Conservation (phyloP, 2,329 filamentous ascomycete species). For the Epicoccum sorghinum region DNA sequence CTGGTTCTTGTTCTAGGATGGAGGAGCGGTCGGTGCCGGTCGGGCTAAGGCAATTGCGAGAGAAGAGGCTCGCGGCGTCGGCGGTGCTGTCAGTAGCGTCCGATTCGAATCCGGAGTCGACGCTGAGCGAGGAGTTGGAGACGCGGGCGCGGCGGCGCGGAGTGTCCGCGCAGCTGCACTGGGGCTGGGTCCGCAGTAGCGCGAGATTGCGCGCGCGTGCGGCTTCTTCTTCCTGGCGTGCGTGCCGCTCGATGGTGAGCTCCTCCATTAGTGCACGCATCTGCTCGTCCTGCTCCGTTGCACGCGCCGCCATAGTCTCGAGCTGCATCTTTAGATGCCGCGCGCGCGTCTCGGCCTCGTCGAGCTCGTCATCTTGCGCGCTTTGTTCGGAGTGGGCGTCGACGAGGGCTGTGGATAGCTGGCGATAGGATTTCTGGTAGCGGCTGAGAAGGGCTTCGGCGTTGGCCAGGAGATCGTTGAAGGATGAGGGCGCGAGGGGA, state of each 20-base stretch:
- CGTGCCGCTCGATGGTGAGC: constrained; percentile 41
- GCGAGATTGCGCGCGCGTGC: constrained; percentile 41
- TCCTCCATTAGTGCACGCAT: constrained; percentile 51
- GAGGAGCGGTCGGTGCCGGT: constrained; percentile 44
- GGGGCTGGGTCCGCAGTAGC: constrained; percentile 34
- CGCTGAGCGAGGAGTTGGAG: constrained; percentile 44
- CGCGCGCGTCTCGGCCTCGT: constrained; percentile 64
- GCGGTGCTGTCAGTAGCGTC: constrained; percentile 55
- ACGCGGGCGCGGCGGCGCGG: constrained; percentile 40
- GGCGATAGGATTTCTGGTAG: constrained; percentile 63
- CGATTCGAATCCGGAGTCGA: constrained; percentile 66
- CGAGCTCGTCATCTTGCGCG: constrained; percentile 65
- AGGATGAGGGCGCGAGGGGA: constrained; percentile 58
- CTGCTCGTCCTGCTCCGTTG: constrained; percentile 61
- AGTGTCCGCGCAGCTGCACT: constrained; percentile 24
- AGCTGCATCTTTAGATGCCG: constrained; percentile 66
- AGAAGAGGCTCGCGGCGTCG: constrained; percentile 51
- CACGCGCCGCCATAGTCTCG: constrained; percentile 63
- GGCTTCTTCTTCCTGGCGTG: constrained; percentile 43
- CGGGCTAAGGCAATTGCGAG: constrained; percentile 47
- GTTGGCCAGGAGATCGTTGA: constrained; percentile 62
- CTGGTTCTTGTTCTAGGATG: constrained; percentile 42
- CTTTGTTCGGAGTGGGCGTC: constrained; percentile 61
- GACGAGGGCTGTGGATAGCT: constrained; percentile 50
- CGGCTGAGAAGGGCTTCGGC: constrained; percentile 61